phyloP scores from a whole-genome alignment of 176 grass and related monocot genomes.

The Zizania latifolia region DNA sequence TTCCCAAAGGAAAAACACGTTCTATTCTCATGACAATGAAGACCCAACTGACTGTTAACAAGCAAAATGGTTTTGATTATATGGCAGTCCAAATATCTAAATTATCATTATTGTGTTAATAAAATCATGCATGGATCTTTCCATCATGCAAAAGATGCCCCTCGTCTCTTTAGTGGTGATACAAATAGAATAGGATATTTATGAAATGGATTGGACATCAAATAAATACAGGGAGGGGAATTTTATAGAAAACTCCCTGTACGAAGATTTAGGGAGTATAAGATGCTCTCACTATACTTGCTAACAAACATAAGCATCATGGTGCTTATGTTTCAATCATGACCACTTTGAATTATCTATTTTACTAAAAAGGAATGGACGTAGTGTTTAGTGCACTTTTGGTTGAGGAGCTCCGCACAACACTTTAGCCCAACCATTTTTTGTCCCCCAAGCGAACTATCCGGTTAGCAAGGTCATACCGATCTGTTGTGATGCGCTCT shows the following conservation, averaged over 20 bases:
- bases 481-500: slow-evolving; percentile 19
- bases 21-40: not conserved
- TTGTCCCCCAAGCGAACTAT: slow-evolving; percentile 15
- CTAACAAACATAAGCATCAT: slow-evolving; percentile 24
- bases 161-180: slow-evolving; percentile 3
- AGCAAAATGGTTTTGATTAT: not conserved
- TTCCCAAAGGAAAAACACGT: not conserved
- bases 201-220: too few relatives aligned
- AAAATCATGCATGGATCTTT: not conserved
- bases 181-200: too few relatives aligned
- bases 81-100: not conserved
- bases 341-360: not conserved
- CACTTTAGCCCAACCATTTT: slow-evolving; percentile 23
- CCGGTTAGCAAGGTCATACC: not conserved
- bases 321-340: not conserved
- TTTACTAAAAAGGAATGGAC: not conserved
- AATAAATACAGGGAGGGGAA: too few relatives aligned
- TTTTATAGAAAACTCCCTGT: too few relatives aligned
- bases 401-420: slow-evolving; percentile 30
- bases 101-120: slow-evolving; percentile 4
- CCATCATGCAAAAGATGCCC: not conserved
- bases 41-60: not conserved
- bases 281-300: not conserved
- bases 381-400: slow-evolving; percentile 30
- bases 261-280: too few relatives aligned